Conservation (phyloP, 495 filamentous ascomycete genomes). For the Talaromyces adpressus region DNA sequence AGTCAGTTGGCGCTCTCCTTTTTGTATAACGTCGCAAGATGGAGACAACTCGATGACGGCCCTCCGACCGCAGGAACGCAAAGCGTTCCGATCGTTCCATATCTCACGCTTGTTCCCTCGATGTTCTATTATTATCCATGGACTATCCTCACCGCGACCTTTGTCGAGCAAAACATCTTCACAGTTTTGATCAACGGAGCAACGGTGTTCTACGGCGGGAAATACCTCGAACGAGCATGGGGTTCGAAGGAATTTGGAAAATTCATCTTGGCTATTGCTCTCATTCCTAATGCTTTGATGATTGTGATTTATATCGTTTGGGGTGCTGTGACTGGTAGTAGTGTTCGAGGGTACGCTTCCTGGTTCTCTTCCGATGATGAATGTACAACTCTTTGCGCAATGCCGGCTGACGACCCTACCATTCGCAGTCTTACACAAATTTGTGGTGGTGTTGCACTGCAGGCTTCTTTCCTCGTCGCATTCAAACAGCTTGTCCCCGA, state of each 20-base stretch:
- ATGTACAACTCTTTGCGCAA: slow-evolving; percentile 20
- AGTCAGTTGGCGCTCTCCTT: slow-evolving; percentile 68
- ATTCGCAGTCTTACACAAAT: slow-evolving; percentile 62
- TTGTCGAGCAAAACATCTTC: slow-evolving; percentile 91
- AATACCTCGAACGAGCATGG: slow-evolving; percentile 95
- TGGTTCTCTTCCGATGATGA: slow-evolving; percentile 15
- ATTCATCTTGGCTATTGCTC: slow-evolving; percentile 69
- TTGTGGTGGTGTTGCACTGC: slow-evolving; percentile 79
- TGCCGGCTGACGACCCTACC: slow-evolving; percentile 16
- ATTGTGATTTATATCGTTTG: slow-evolving; percentile 67
- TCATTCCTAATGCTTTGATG: slow-evolving; percentile 73
- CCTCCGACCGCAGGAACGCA: slow-evolving; percentile 29
- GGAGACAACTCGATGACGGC: slow-evolving; percentile 59
- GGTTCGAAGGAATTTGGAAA: slow-evolving; percentile 86
- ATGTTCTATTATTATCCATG: slow-evolving; percentile 82
- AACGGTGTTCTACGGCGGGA: slow-evolving; percentile 87
- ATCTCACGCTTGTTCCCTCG: slow-evolving; percentile 79
- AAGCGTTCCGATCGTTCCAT: slow-evolving; percentile 63
- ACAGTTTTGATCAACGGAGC: slow-evolving; percentile 71
- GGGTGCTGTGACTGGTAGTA: slow-evolving; percentile 62
- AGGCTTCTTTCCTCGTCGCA: slow-evolving; percentile 91
- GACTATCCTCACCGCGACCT: slow-evolving; percentile 79
- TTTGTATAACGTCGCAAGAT: slow-evolving; percentile 61
- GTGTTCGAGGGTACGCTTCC: slow-evolving; percentile 57
- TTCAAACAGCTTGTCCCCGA: slow-evolving; percentile 98